Conservation (phyloP, 768 basidiomycete genomes). For the Trametes villosa region DNA sequence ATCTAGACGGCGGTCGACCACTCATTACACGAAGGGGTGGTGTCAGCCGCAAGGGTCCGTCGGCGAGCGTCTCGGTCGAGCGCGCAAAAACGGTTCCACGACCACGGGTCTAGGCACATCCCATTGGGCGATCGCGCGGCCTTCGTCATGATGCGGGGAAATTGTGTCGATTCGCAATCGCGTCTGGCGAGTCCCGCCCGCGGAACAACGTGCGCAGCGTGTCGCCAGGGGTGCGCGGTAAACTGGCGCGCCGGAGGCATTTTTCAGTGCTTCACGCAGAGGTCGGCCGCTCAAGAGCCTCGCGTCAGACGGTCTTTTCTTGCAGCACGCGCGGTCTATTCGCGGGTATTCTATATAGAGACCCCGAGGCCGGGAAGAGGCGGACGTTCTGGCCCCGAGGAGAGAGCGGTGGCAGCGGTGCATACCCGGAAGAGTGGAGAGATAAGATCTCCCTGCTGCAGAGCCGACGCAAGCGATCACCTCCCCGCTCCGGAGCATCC, state of each 20-base stretch:
- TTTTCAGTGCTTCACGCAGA: too few species aligned
- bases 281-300: too few species aligned
- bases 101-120: slow-evolving; percentile 7
- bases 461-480: slow-evolving; percentile 7
- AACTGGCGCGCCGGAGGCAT: too few species aligned
- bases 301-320: too few species aligned
- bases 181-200: not conserved
- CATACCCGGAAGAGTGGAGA: slow-evolving; percentile 4
- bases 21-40: too few species aligned
- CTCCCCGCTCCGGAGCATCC: slow-evolving; percentile 10
- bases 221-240: too few species aligned
- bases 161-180: slow-evolving; percentile 8
- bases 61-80: not conserved
- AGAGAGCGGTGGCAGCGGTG: slow-evolving; percentile 5
- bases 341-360: not conserved
- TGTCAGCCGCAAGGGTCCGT: not conserved
- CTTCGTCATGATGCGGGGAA: slow-evolving; percentile 27
- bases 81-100: slow-evolving; percentile 10
- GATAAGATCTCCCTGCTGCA: slow-evolving; percentile 18
- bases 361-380: slow-evolving; percentile 4
- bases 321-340: not conserved
- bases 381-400: slow-evolving; percentile 7
- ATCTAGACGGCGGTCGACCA: too few species aligned
- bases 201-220: slow-evolving; percentile 7
- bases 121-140: slow-evolving; percentile 15